These are phyloP conservation scores for Lipomyces yamanashiensis DNA, from an alignment of 805 yeast genomes.

Conservation along the genomic window DNA sequence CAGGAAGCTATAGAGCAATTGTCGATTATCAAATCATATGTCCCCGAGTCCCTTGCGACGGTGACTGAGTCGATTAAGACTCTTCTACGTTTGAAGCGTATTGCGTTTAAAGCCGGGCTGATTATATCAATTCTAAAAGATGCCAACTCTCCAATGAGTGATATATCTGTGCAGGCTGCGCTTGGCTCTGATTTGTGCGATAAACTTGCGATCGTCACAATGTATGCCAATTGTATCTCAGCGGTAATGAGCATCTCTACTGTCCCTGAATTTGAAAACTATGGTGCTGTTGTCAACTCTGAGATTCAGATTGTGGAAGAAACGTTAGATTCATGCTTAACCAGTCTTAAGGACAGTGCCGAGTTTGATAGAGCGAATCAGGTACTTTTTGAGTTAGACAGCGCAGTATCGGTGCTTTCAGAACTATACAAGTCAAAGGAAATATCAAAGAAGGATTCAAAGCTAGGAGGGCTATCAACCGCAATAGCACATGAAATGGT, in stretches of 20 bases:
- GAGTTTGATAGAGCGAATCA: neutral
- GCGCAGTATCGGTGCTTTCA: slow-evolving; percentile 3
- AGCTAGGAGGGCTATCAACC: slow-evolving; percentile 2
- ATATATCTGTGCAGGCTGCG: slow-evolving; percentile 1
- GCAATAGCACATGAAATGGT: neutral
- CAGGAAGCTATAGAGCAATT: slow-evolving; percentile 41
- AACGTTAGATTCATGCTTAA: slow-evolving; percentile 9
- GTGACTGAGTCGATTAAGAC: slow-evolving; percentile 21
- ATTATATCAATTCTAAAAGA: slow-evolving; percentile 8
- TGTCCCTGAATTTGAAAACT: slow-evolving; percentile 25
- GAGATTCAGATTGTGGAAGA: slow-evolving; percentile 15
- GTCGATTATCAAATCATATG: slow-evolving; percentile 34
- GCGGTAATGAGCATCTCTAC: slow-evolving; percentile 18
- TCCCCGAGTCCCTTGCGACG: slow-evolving; percentile 26
- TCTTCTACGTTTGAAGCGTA: slow-evolving; percentile 20
- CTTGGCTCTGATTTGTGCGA: slow-evolving; percentile 26
- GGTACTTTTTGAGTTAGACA: neutral
- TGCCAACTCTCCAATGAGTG: neutral
- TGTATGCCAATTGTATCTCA: neutral
- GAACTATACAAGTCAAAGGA: slow-evolving; percentile 8
- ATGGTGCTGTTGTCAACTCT: slow-evolving; percentile 20
- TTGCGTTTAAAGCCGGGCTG: slow-evolving; percentile 21
- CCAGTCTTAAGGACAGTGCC: neutral
- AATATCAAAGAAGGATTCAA: neutral
- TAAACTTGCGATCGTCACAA: slow-evolving; percentile 2